phyloP scores from a whole-genome alignment of 192 early-diverging fungal genomes.

The Podila horticola region DNA sequence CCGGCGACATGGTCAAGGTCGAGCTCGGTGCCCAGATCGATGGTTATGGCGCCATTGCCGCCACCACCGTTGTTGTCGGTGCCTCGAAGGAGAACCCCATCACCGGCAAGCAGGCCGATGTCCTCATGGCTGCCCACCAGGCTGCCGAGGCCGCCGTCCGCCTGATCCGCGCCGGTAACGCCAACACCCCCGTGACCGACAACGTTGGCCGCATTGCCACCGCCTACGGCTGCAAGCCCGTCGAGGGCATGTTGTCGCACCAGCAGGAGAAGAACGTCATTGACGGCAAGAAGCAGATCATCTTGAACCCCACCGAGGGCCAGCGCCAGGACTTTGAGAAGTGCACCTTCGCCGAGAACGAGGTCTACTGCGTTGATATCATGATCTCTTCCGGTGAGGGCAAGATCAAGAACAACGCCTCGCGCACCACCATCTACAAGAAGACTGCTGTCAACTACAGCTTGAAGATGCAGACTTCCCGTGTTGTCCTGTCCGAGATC shows the following conservation, averaged over 20 bases:
- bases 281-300: slow-evolving; percentile 94
- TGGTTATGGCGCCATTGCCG: slow-evolving; percentile 85
- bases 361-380: slow-evolving; percentile 95
- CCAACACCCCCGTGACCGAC: slow-evolving; percentile 78
- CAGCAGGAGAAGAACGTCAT: slow-evolving; percentile 87
- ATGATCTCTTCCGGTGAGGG: slow-evolving; percentile 91
- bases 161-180: slow-evolving; percentile 84
- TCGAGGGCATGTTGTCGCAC: slow-evolving; percentile 93
- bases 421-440: slow-evolving; percentile 93
- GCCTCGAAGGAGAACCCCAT: slow-evolving; percentile 80
- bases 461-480: slow-evolving; percentile 90
- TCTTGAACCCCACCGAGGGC: slow-evolving; percentile 84
- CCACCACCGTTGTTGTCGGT: slow-evolving; percentile 88
- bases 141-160: slow-evolving; percentile 88
- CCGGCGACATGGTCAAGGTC: slow-evolving; percentile 90
- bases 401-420: slow-evolving; percentile 71
- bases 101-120: slow-evolving; percentile 87
- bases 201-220: slow-evolving; percentile 80
- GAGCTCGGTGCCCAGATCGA: slow-evolving; percentile 93
- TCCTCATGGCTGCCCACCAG: slow-evolving; percentile 86
- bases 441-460: slow-evolving; percentile 83
- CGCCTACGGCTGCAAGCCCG: slow-evolving; percentile 87
- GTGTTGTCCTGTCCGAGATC: slow-evolving; percentile 77
- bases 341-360: slow-evolving; percentile 79
- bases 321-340: slow-evolving; percentile 79